phyloP scores from a whole-genome alignment of 352 stramenopile genomes.

The Thalassiosira hispida region DNA sequence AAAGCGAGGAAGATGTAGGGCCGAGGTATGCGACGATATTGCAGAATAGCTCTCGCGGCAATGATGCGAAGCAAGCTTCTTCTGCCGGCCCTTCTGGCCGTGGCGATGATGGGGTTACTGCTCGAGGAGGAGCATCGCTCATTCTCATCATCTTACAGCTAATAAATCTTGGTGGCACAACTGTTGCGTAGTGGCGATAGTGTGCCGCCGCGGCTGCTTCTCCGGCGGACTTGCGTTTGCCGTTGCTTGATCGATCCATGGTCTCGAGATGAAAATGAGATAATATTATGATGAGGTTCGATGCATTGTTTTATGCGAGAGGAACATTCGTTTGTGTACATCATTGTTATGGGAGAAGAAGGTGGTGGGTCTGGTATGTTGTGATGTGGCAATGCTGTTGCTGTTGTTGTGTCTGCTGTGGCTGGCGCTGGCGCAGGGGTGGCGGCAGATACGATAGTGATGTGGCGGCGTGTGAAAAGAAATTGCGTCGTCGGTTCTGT shows the following conservation, averaged over 20 bases:
- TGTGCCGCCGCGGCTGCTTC: neutral
- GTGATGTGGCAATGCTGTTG: too few species aligned
- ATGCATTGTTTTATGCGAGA: neutral
- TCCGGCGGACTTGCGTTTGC: slow-evolving; percentile 10
- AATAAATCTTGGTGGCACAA: slow-evolving; percentile 21
- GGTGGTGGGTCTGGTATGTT: too few species aligned
- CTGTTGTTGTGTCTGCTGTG: too few species aligned
- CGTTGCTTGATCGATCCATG: neutral
- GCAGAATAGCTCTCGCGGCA: slow-evolving; percentile 38
- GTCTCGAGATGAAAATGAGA: neutral
- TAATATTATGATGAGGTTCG: neutral
- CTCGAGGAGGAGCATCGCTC: neutral
- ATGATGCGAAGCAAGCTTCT: slow-evolving; percentile 22
- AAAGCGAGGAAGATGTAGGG: slow-evolving; percentile 40
- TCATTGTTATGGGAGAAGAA: too few species aligned
- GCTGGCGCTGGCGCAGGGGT: too few species aligned
- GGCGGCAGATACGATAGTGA: too few species aligned
- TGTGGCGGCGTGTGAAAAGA: too few species aligned
- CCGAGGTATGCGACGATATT: slow-evolving; percentile 35
- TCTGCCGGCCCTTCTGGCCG: neutral
- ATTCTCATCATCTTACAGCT: slow-evolving; percentile 11
- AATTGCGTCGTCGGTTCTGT: too few species aligned
- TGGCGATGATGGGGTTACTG: neutral
- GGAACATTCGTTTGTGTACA: slow-evolving; percentile 5
- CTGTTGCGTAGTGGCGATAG: neutral